phyloP scores from a whole-genome alignment of 768 basidiomycete genomes.

The Tylopilus balloui region DNA sequence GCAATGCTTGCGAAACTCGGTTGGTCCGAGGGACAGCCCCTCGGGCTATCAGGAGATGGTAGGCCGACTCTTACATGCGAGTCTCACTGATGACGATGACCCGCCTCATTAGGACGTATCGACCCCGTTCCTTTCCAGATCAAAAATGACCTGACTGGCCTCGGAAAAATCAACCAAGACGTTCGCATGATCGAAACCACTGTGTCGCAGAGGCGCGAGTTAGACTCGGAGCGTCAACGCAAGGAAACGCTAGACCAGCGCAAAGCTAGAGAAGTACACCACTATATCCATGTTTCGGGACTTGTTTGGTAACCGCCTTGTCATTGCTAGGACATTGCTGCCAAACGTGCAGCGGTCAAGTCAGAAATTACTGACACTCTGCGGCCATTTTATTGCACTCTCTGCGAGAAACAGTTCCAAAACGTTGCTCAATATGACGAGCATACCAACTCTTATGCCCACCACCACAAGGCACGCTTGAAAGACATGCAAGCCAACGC shows the following conservation, averaged over 20 bases:
- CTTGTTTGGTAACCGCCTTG: conserved; percentile 5
- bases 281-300: not conserved
- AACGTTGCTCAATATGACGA: conserved; percentile 86
- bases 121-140: conserved; percentile 81
- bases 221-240: conserved; percentile 78
- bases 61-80: conserved; percentile 6
- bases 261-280: conserved; percentile 57
- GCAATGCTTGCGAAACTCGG: conserved; percentile 76
- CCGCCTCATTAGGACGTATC: conserved; percentile 53
- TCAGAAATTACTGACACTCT: conserved; percentile 66
- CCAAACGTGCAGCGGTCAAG: conserved; percentile 60
- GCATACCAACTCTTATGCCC: conserved; percentile 85
- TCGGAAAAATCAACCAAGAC: conserved; percentile 77
- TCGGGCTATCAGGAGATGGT: conserved; percentile 79
- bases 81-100: not conserved
- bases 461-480: conserved; percentile 79
- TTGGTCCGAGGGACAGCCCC: conserved; percentile 74
- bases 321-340: conserved; percentile 50
- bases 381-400: conserved; percentile 70
- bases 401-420: conserved; percentile 86
- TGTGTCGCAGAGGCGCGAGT: conserved; percentile 71
- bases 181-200: conserved; percentile 81
- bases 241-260: conserved; percentile 81
- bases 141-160: conserved; percentile 72
- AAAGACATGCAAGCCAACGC: conserved; percentile 77